These are phyloP conservation scores for Exophiala spinifera DNA, from an alignment of 2,329 filamentous ascomycete genomes.

Conservation along the genomic window DNA sequence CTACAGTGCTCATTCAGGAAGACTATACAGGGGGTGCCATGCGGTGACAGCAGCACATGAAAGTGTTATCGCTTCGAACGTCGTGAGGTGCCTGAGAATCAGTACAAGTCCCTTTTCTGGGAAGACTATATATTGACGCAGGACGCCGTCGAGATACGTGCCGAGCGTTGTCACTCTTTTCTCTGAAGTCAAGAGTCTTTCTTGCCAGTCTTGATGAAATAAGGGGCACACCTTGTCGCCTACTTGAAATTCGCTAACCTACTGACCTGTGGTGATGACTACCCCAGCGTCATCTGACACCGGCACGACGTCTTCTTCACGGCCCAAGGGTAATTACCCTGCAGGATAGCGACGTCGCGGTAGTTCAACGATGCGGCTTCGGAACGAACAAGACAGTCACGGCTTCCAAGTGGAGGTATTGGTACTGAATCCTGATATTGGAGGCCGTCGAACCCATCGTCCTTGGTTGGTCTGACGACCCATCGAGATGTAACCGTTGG, in stretches of 20 bases:
- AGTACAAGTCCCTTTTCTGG: constrained; percentile 65
- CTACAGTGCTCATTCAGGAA: constrained; percentile 49
- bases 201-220: constrained; percentile 24
- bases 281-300: constrained; percentile 44
- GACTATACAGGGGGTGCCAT: constrained; percentile 64
- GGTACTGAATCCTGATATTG: neutral
- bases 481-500: neutral
- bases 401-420: constrained; percentile 62
- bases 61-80: constrained; percentile 55
- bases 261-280: constrained; percentile 51
- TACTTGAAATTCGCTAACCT: constrained; percentile 54
- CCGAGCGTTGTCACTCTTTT: constrained; percentile 47
- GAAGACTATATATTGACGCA: constrained; percentile 66
- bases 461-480: neutral
- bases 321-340: constrained; percentile 49
- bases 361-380: constrained; percentile 49
- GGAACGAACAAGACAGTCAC: constrained; percentile 67
- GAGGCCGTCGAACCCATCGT: neutral
- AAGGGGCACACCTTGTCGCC: constrained; percentile 55
- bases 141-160: constrained; percentile 62
- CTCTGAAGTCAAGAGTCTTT: neutral
- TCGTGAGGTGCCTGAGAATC: constrained; percentile 55
- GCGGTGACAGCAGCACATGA: constrained; percentile 61
- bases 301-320: constrained; percentile 41
- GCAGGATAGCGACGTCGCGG: constrained; percentile 50